Base-by-base conservation (phyloP, 257 asterid genomes). In the Solanum gandarillasii region DNA sequence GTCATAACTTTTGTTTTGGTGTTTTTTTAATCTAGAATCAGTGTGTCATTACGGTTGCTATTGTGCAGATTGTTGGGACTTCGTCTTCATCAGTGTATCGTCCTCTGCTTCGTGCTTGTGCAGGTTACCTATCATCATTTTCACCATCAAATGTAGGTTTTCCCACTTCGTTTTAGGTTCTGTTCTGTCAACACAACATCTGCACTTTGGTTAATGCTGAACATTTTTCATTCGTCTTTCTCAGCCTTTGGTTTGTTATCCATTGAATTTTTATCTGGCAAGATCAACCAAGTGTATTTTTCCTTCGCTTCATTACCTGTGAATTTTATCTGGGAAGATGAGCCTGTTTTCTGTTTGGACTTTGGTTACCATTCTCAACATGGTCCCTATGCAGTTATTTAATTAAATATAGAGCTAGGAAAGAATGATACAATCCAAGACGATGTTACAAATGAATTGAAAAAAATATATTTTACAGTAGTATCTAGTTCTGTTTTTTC, bases 51-150 rank as follows among this genome's bases (percentile, higher is more conserved):
- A 86, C 88, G 87, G 86, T 91, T 85, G 72, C 85, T 88, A 87
- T 82, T 86, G 89, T 92, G 92, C 99, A 97, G 99, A 94, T 97
- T 88, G 95, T 95, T 91, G 96, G 96, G 87, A 91, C 98, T 83
- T 95, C 95, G 85, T 95, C 98, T 79, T 97, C 98, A 68, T 88
- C 91, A 23, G 89, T 90, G 81, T 94, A 93, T 93, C 94, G 93
- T 87, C 98, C 98, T 86, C 93, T 97, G 86, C 98, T 97, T 88
- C 99, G 91, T 88, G 96, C 99, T 87, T 94, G 98, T 76, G 93
- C 99, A 87, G 99, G 99, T 89, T 93, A 95, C 94, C 91, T 97
- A 87, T 94, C 98, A 86, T 97, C 99, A 36, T 97, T 92, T 91
- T 95, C 98, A 83, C 95, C 95, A 83, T 92, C 99, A 90, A 98